A percentile compares a stretch with the other conserved stretches of the same genome.
Evolutionary conservation across 768 basidiomycete species (phyloP).

Genomic region (Lactarius evosmus): DNA sequence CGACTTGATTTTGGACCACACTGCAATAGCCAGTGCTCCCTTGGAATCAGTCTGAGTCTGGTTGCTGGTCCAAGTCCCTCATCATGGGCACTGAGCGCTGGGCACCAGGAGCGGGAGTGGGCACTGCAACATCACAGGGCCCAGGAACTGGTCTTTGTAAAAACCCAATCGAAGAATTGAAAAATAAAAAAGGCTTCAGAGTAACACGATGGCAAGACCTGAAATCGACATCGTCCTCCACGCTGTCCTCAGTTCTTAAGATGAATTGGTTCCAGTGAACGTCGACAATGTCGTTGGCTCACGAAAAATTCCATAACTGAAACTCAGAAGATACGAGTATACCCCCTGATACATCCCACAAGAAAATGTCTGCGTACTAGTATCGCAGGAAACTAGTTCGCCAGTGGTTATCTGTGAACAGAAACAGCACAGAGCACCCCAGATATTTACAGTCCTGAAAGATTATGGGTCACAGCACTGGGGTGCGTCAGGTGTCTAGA

Average conservation of each 20-base stretch:
- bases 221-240: neutral
- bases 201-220: too few species aligned
- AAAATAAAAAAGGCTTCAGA: neutral
- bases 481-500: neutral
- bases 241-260: neutral
- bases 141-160: neutral
- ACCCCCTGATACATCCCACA: too few species aligned
- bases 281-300: neutral
- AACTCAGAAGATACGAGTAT: neutral
- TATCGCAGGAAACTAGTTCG: too few species aligned
- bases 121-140: too few species aligned
- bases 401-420: too few species aligned
- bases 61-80: too few species aligned
- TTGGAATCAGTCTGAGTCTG: too few species aligned
- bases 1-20: too few species aligned
- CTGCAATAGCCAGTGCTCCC: too few species aligned
- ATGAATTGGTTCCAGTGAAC: neutral
- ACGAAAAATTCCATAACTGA: neutral
- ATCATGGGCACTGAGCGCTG: too few species aligned
- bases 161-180: neutral
- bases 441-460: neutral
- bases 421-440: neutral
- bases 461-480: neutral
- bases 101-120: too few species aligned
- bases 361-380: too few species aligned